phyloP scores from a whole-genome alignment of 495 filamentous ascomycete species.

The Penicillium arizonense region DNA sequence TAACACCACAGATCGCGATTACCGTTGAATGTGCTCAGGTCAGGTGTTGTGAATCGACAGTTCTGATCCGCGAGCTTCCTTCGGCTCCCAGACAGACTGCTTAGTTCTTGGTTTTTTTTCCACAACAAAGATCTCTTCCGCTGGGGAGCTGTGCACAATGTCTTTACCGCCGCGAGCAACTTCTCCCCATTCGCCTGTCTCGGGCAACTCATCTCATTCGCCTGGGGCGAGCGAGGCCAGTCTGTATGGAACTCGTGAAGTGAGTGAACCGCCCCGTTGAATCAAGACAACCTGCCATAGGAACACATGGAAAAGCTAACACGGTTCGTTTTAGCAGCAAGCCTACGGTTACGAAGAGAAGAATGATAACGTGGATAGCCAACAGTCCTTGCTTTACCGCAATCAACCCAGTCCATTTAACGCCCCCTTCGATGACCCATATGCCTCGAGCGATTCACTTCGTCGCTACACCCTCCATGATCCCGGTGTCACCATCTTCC shows the following conservation, averaged over 20 bases:
- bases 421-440: constrained; percentile 73
- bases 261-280: background rate
- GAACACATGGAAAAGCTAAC: constrained; percentile 3
- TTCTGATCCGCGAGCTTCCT: no score
- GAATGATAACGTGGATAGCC: constrained; percentile 23
- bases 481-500: constrained; percentile 31
- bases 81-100: no score
- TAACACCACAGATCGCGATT: background rate
- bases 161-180: constrained; percentile 15
- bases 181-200: constrained; percentile 24
- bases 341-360: constrained; percentile 29
- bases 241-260: constrained; percentile 13
- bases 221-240: constrained; percentile 23
- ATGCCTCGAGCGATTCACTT: constrained; percentile 51
- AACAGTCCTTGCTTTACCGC: constrained; percentile 29
- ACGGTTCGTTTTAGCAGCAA: constrained; percentile 13
- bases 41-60: no score
- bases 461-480: constrained; percentile 39
- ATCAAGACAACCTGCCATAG: no score
- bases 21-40: no score
- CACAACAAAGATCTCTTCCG: no score
- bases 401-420: constrained; percentile 57
- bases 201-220: constrained; percentile 19
- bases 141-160: constrained; percentile 20
- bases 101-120: no score